Conservation (phyloP, 2,329 filamentous ascomycete genomes). For the Trichoderma citrinoviride region DNA sequence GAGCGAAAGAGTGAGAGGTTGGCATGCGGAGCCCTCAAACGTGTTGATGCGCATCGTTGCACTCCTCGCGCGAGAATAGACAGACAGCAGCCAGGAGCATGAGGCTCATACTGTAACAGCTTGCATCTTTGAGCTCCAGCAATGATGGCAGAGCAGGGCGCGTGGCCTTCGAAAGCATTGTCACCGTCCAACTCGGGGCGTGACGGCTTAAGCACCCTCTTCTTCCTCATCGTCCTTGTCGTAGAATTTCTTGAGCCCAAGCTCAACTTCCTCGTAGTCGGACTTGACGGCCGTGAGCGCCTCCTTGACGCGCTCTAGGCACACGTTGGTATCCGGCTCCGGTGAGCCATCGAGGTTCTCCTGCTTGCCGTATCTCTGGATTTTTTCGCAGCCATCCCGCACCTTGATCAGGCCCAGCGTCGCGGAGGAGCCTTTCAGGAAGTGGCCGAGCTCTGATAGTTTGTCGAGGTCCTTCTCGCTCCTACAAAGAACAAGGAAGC, state of each 20-base stretch:
- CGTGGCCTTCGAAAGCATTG: neutral
- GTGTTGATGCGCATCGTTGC: neutral
- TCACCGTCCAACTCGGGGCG: neutral
- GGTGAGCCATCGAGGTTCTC: slow-evolving; percentile 74
- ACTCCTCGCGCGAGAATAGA: neutral
- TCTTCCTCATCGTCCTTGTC: slow-evolving; percentile 27
- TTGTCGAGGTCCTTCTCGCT: slow-evolving; percentile 64
- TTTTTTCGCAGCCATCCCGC: slow-evolving; percentile 91
- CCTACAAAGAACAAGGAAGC: slow-evolving; percentile 43
- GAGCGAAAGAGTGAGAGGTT: neutral
- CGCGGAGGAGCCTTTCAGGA: slow-evolving; percentile 94
- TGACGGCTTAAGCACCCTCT: neutral
- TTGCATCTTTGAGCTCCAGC: neutral
- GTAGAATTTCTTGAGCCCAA: slow-evolving; percentile 67
- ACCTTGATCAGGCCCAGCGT: slow-evolving; percentile 89
- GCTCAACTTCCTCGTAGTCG: slow-evolving; percentile 74
- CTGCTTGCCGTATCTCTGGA: slow-evolving; percentile 84
- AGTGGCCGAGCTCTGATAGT: slow-evolving; percentile 85
- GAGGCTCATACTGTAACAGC: neutral
- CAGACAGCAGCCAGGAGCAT: neutral
- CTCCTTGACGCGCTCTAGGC: slow-evolving; percentile 66
- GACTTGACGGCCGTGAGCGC: slow-evolving; percentile 69
- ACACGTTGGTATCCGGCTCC: slow-evolving; percentile 64
- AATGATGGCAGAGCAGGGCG: neutral
- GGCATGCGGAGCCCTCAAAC: neutral